Conservation (phyloP, 176 grass and related monocot species). For the Alopecurus myosuroides region DNA sequence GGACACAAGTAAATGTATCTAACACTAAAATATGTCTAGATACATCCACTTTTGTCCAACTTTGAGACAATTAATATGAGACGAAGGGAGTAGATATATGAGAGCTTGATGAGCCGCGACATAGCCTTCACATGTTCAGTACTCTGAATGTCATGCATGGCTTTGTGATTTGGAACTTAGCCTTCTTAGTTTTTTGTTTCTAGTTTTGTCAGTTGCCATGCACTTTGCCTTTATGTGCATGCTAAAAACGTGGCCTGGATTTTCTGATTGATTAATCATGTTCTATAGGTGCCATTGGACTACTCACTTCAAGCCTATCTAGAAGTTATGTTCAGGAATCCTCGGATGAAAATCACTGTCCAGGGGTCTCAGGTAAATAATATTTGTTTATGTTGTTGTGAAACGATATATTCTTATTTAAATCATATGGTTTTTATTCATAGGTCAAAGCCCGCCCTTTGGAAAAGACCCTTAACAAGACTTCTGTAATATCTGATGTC, state of each 20-base stretch:
- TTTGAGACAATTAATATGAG: too few species aligned
- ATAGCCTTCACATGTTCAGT: conserved; percentile 1
- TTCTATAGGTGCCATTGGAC: conserved; percentile 71
- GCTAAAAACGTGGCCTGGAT: not conserved
- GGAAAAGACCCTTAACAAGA: conserved; percentile 76
- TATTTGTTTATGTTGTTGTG: conserved; percentile 21
- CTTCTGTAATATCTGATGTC: conserved; percentile 51
- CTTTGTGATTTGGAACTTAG: conserved; percentile 9
- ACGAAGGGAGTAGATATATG: too few species aligned
- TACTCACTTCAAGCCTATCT: conserved; percentile 88
- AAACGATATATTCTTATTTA: conserved; percentile 11
- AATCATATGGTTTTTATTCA: not conserved
- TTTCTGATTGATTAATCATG: conserved; percentile 7
- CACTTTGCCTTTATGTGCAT: conserved; percentile 18
- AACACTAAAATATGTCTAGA: too few species aligned
- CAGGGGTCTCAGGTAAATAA: conserved; percentile 65
- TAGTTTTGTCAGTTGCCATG: not conserved
- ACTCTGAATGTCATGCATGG: not conserved
- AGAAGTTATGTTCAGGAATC: conserved; percentile 85
- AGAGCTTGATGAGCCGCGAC: not conserved
- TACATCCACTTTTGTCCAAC: too few species aligned
- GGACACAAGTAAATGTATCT: too few species aligned
- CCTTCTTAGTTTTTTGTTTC: not conserved
- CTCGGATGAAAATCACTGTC: conserved; percentile 78
- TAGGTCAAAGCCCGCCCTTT: conserved; percentile 72